These are phyloP conservation scores for Aspergillus haitiensis DNA, from an alignment of 495 filamentous ascomycete genomes.

Conservation along the genomic window DNA sequence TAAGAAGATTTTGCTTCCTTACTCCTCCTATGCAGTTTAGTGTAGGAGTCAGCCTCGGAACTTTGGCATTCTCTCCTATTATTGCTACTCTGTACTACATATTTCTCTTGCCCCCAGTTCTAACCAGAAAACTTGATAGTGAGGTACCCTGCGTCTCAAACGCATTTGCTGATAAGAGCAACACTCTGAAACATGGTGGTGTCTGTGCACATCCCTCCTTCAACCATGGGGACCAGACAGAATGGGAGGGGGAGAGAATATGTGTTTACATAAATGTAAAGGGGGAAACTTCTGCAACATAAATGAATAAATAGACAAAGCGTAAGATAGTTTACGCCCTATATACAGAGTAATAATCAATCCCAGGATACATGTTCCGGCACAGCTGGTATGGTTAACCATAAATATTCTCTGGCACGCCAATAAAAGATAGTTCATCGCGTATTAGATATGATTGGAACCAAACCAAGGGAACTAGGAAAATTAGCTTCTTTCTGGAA, in stretches of 20 bases:
- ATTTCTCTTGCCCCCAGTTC: no score
- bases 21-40: conserved; percentile 13
- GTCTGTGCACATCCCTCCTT: neutral
- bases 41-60: neutral
- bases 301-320: neutral
- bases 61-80: neutral
- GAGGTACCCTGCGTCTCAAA: neutral
- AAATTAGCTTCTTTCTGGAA: conserved; percentile 24
- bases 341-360: neutral
- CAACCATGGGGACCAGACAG: neutral
- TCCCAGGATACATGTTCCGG: neutral
- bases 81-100: conserved; percentile 13
- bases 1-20: conserved; percentile 35
- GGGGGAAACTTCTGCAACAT: neutral
- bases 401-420: neutral
- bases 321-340: no score
- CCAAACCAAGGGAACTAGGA: conserved; percentile 7
- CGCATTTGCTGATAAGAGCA: neutral
- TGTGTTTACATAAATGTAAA: no score
- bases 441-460: neutral
- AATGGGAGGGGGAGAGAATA: neutral
- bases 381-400: neutral
- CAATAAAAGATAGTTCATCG: conserved; percentile 1
- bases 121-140: neutral
- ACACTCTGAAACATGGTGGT: neutral